phyloP scores from a whole-genome alignment of 305 asterid species.

The Rubia tinctorum region DNA sequence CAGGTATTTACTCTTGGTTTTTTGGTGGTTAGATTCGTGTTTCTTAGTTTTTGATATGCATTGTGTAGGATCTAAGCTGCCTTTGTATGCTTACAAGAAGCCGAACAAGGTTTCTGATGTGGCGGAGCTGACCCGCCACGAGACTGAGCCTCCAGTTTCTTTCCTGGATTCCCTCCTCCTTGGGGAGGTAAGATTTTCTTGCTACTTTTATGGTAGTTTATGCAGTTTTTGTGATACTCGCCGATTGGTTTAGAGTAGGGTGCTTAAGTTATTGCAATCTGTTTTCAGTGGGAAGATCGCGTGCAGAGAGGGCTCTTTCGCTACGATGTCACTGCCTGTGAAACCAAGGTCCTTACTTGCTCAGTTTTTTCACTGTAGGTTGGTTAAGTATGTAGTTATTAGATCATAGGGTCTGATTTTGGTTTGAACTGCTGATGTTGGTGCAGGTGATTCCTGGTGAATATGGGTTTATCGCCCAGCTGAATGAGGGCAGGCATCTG shows the following conservation, averaged over 20 bases:
- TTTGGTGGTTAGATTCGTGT: background rate
- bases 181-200: constrained; percentile 53
- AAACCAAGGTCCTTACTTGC: constrained; percentile 59
- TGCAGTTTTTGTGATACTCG: background rate
- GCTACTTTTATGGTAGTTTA: background rate
- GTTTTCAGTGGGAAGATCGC: constrained; percentile 90
- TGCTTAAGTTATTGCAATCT: constrained; percentile 16
- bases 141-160: constrained; percentile 50
- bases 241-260: background rate
- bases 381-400: background rate
- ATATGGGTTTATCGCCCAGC: constrained; percentile 80
- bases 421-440: background rate
- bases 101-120: constrained; percentile 27
- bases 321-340: constrained; percentile 93
- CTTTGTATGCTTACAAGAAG: constrained; percentile 61
- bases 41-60: constrained; percentile 11
- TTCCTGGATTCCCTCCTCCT: constrained; percentile 81
- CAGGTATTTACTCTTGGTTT: background rate
- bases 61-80: constrained; percentile 69
- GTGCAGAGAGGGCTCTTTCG: constrained; percentile 86
- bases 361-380: background rate
- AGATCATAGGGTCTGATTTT: constrained; percentile 3
- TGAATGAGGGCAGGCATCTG: constrained; percentile 93
- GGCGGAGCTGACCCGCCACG: constrained; percentile 28
- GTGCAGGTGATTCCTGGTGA: constrained; percentile 81